phyloP scores from a whole-genome alignment of 306 rosid genomes.

The Quercus variabilis region DNA sequence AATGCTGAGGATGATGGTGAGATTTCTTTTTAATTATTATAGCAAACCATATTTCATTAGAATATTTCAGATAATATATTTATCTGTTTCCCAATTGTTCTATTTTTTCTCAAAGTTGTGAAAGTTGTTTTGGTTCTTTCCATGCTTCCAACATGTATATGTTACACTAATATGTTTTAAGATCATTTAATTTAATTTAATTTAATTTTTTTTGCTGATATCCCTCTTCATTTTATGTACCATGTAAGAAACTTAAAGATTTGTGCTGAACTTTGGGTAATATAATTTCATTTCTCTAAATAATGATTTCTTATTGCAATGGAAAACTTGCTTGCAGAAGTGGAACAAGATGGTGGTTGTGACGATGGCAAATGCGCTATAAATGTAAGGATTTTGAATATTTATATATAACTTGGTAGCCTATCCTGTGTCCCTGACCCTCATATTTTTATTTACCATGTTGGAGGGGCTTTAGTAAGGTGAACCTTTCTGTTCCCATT shows the following conservation, averaged over 20 bases:
- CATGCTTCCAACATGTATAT: conserved; percentile 18
- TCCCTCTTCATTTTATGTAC: background rate
- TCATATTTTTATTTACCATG: background rate
- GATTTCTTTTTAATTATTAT: background rate
- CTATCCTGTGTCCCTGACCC: background rate
- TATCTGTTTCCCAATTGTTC: background rate
- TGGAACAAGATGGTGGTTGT: conserved; percentile 21
- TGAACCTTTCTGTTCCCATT: background rate
- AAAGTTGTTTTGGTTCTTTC: background rate
- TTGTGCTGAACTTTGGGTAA: conserved; percentile 11
- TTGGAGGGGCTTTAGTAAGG: background rate
- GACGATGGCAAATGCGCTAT: conserved; percentile 1
- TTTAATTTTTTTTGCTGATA: background rate
- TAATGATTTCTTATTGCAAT: background rate
- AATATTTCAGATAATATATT: background rate
- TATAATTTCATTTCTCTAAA: conserved; percentile 9
- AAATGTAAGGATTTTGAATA: conserved; percentile 26
- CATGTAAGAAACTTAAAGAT: background rate
- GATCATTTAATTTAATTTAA: background rate
- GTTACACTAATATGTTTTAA: background rate
- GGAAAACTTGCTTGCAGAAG: conserved; percentile 15
- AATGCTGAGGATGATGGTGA: background rate
- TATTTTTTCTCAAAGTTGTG: background rate
- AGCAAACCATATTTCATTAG: background rate
- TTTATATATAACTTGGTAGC: background rate